A percentile compares a stretch with the other conserved stretches of the same genome.
These are phyloP conservation scores for Trichaptum fuscoviolaceum DNA, from an alignment of 768 basidiomycete species.

Conservation along the genomic window DNA sequence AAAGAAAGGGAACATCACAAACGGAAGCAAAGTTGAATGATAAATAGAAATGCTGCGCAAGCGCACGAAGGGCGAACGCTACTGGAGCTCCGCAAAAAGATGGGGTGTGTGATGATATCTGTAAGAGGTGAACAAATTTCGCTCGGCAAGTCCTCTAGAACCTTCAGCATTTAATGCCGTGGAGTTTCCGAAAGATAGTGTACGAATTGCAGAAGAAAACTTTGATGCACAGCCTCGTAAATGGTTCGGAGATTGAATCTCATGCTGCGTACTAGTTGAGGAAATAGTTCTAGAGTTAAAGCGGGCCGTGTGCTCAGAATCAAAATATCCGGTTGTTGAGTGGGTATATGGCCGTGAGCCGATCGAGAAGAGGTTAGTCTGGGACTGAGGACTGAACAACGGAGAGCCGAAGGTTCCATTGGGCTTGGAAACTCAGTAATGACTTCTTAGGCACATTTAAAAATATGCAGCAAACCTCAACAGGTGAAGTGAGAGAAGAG, in stretches of 20 bases:
- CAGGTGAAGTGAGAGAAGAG: neutral
- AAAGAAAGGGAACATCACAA: neutral
- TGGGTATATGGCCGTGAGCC: neutral
- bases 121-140: neutral
- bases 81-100: neutral
- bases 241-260: neutral
- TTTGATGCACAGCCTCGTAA: neutral
- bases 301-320: neutral
- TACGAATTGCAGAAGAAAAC: neutral
- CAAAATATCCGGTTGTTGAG: neutral
- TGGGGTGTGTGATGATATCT: conserved; percentile 1
- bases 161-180: no score
- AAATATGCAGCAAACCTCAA: neutral
- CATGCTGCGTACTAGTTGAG: no score
- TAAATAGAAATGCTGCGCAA: conserved; percentile 2
- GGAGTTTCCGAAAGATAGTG: no score
- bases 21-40: conserved; percentile 2
- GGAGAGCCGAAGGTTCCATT: neutral
- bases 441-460: neutral
- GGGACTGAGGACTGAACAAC: neutral
- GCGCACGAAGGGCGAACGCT: no score
- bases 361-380: neutral
- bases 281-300: no score
- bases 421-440: neutral
- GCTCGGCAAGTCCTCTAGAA: no score